These are phyloP conservation scores for Pseudoturritis turrita DNA, from an alignment of 345 rosid species.

Conservation along the genomic window DNA sequence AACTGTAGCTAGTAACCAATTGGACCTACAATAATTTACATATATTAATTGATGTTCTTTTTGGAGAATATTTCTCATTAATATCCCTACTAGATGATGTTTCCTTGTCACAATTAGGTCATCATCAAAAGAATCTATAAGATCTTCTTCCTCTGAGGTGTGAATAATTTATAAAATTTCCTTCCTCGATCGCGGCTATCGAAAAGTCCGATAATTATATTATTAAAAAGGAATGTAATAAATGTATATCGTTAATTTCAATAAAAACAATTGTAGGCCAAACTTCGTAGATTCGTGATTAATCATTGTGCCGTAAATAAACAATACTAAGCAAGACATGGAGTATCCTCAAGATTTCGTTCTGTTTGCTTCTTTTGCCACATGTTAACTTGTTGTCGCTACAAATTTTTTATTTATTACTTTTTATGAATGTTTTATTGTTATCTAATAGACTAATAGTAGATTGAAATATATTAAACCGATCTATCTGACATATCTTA, in stretches of 20 bases:
- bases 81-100: conserved; percentile 3
- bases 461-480: background rate
- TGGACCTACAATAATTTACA: background rate
- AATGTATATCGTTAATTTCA: background rate
- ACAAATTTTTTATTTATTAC: background rate
- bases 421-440: background rate
- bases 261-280: conserved; percentile 3
- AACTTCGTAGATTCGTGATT: conserved; percentile 28
- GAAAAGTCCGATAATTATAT: conserved; percentile 11
- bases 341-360: conserved; percentile 31
- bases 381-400: conserved; percentile 31
- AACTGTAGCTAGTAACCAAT: background rate
- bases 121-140: conserved; percentile 25
- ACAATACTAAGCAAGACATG: conserved; percentile 29
- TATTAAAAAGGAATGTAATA: background rate
- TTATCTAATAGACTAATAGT: background rate
- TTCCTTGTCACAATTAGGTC: conserved; percentile 25
- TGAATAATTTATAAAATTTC: background rate
- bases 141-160: conserved; percentile 17
- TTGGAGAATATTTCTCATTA: conserved; percentile 2
- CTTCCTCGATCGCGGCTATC: conserved; percentile 27
- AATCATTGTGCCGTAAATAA: conserved; percentile 30
- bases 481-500: background rate
- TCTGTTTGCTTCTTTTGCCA: conserved; percentile 35
- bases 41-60: background rate